Evolutionary conservation across 176 grass and related monocot species (phyloP), one percentile per base, ranked within the genome.

Genomic region (Cenchrus americanus): DNA sequence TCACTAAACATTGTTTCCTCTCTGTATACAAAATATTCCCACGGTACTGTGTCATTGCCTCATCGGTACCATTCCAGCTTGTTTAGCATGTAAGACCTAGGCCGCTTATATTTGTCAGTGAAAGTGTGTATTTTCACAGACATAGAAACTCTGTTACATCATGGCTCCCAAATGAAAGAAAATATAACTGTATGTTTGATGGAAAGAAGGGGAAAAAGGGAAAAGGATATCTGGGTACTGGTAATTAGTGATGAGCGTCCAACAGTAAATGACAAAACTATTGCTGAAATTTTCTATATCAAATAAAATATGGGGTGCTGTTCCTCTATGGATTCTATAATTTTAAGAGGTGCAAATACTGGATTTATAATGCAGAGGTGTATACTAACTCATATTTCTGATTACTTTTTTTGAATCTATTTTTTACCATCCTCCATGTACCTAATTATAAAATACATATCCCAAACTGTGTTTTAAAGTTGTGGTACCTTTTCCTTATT

Each of bases 401-500:
- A 46, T 0, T 57, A 18, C 7, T 73, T 51, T 57, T 57, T 11
- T 42, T 13, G 7, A 78, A 71, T 79, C 0, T 14, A 46, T 30
- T 14, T 60, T 32, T 34, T 18, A 6, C 26, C 51, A n/a, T 50
- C 12, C 19, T 27, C 40, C 5, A n/a, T 80, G 22, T 46, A 55
- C 47, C 67, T 80, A 47, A 23, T 22, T 80, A 40, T 79, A 67
- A 27, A 23, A 81, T 69, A 85, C 55, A 15, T 81, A 55, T 72
- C 66, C 14, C 78, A 86, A 82, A 59, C 7, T 82, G 48, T 87
- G 62, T 32, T 61, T 84, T 91, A 82, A 76, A 71, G 32, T 83
- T 83, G 12, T 86, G 62, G 77, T 21, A 75, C 41, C 17, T 80
- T 81, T 78, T 85, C 82, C 37, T 37, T 84, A 62, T 66, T 88